Evolutionary conservation across 768 basidiomycete genomes (phyloP), one percentile per base, ranked within the genome.

Genomic region (Tricholoma sp.): DNA sequence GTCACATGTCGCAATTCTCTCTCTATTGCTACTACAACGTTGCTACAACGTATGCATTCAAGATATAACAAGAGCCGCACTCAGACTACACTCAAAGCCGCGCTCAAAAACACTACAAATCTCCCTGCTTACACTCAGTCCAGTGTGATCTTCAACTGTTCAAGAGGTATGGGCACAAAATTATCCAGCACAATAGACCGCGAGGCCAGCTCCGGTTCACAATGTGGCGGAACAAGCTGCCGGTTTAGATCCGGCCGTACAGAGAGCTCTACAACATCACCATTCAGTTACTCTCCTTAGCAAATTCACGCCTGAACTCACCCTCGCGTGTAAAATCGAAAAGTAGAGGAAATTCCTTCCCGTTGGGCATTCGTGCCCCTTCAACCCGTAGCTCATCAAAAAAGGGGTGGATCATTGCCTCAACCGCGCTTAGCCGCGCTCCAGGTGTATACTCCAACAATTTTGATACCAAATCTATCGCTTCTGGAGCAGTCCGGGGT

Each of bases 381-480:
- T 95, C 91, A 42, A 80, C 81, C 60, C 93, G 85, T 64, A 99
- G 73, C 74, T 99, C 97, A 68, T 98, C 95, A 71, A 99, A 99
- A 88, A 98, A 95, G 28, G 91, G 86, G 69, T 96, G 87, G 60
- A 92, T 80, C 93, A 96, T 93, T 24, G 91, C 90, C 72, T 93
- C 88, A 64, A 94, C 81, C 1, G 94, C 89, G 63, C 89, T 92
- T 72, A 96, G 72, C 52, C 97, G 88, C 32, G 91, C 88, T 45
- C 88, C 88, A 8, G 97, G 97, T n/a, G 97, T 99, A 76, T 99
- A 99, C 68, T 98, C 96, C 64, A 99, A 80, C 59, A 99, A 77
- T 72, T 92, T 95, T 15, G 91, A 86, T 58, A 99, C 96, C 56
- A 98, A 77, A 65, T 96, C 91, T 74, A 99, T 98, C 55, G 97